phyloP scores from a whole-genome alignment of 1,284 basidiomycete species.

The Trichosporon sp. region DNA sequence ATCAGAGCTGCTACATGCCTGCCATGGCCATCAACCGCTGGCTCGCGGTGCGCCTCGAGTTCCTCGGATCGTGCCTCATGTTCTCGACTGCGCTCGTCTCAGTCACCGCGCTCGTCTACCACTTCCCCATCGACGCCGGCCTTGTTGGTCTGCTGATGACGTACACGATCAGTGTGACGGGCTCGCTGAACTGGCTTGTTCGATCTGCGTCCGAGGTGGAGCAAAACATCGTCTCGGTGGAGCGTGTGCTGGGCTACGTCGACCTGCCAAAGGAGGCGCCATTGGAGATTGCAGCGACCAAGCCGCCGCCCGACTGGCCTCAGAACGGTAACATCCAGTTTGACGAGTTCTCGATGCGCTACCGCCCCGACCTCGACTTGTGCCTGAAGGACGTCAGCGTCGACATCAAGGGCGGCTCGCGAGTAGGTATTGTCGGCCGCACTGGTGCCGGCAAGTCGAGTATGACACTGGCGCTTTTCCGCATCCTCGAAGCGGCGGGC shows the following conservation, averaged over 20 bases:
- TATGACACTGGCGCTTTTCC: constrained; percentile 54
- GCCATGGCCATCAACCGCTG: constrained; percentile 54
- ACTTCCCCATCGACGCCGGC: constrained; percentile 69
- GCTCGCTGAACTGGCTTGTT: constrained; percentile 78
- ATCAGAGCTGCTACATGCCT: constrained; percentile 53
- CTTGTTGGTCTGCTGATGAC: constrained; percentile 85
- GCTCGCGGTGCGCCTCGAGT: constrained; percentile 57
- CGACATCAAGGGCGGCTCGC: constrained; percentile 61
- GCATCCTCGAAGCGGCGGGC: constrained; percentile 69
- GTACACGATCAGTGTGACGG: constrained; percentile 75
- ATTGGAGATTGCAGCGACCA: constrained; percentile 60
- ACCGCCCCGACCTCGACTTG: constrained; percentile 72
- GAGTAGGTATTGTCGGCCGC: constrained; percentile 76
- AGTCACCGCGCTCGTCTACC: constrained; percentile 65
- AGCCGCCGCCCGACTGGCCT: constrained; percentile 68
- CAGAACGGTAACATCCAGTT: constrained; percentile 69
- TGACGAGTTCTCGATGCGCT: constrained; percentile 69
- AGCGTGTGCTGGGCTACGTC: constrained; percentile 60
- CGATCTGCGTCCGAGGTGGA: constrained; percentile 85
- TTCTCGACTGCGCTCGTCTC: constrained; percentile 66
- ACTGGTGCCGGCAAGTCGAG: constrained; percentile 89
- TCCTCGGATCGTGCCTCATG: constrained; percentile 76
- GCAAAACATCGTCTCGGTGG: constrained; percentile 86
- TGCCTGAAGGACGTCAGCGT: constrained; percentile 70
- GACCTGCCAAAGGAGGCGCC: constrained; percentile 72